Conservation (phyloP, 441 rosid genomes). For the Jatropha podagrica region DNA sequence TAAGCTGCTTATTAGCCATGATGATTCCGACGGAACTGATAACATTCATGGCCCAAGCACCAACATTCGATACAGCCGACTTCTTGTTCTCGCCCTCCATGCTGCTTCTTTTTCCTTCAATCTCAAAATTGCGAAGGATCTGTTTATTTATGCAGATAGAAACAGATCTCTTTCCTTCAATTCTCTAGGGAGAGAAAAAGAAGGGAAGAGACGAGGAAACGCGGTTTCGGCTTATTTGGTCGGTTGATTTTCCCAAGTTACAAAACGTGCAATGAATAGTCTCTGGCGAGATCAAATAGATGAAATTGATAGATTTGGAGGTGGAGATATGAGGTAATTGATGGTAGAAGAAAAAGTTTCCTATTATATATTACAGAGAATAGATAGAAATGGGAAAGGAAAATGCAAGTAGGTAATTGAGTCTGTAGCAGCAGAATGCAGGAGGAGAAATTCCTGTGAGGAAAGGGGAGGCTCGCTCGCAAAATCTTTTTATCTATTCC, state of each 20-base stretch:
- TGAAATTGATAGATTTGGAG: no score
- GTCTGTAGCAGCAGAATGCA: no score
- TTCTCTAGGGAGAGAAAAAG: neutral
- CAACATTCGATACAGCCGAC: constrained; percentile 67
- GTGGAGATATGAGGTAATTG: no score
- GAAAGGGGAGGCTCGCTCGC: neutral
- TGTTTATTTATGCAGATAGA: neutral
- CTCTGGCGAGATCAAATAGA: no score
- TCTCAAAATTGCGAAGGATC: neutral
- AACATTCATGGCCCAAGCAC: constrained; percentile 89
- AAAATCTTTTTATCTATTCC: no score
- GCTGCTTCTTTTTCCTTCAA: neutral
- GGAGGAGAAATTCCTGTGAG: neutral
- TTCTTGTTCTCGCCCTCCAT: constrained; percentile 57
- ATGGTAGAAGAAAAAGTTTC: no score
- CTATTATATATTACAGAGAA: no score
- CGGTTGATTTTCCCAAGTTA: neutral
- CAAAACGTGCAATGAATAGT: no score
- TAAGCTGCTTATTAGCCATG: constrained; percentile 90
- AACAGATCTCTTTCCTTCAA: constrained; percentile 10
- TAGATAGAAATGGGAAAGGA: no score
- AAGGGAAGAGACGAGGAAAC: neutral
- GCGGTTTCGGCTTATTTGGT: neutral
- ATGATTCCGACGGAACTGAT: constrained; percentile 85
- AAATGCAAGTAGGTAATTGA: no score